Percentiles rank a stretch among this genome's conserved stretches.
Conservation (phyloP, 768 basidiomycete genomes). For the Rubroboletus satanas region DNA sequence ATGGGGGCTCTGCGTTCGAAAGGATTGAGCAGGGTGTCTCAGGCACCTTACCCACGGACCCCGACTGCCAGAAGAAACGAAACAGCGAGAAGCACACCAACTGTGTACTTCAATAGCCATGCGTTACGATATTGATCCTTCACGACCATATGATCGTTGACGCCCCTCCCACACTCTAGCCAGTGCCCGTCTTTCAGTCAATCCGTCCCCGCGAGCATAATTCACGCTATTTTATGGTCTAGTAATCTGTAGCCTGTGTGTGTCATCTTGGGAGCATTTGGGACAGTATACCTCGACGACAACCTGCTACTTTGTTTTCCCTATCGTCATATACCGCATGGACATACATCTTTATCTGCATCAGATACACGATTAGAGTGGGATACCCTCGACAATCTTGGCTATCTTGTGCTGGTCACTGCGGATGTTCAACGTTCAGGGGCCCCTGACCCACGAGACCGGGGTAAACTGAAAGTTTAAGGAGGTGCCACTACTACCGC, state of each 20-base stretch:
- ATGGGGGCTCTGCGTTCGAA: conserved; percentile 5
- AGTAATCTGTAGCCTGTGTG: conserved; percentile 19
- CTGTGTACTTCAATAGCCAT: conserved; percentile 26
- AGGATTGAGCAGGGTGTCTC: conserved; percentile 8
- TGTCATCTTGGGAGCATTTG: conserved; percentile 3
- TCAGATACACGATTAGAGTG: conserved; percentile 7
- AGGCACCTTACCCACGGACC: conserved; percentile 7
- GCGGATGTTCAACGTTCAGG: neutral
- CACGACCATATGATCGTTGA: conserved; percentile 1
- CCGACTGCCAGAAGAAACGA: conserved; percentile 28
- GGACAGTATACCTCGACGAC: conserved; percentile 7
- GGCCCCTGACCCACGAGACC: neutral
- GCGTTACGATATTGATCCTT: neutral
- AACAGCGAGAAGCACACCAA: conserved; percentile 23
- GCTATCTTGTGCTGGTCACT: neutral
- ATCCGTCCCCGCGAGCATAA: neutral
- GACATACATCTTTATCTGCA: conserved; percentile 10
- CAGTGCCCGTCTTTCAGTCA: neutral
- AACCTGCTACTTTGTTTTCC: neutral
- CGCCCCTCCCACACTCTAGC: neutral
- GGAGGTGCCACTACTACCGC: neutral
- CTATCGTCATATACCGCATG: neutral
- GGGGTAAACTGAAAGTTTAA: neutral
- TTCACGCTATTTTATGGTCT: conserved; percentile 15
- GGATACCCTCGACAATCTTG: neutral